Evolutionary conservation across 306 rosid genomes (phyloP), one percentile per base, ranked within the genome.

Genomic region (Dalbergia cochinchinensis): DNA sequence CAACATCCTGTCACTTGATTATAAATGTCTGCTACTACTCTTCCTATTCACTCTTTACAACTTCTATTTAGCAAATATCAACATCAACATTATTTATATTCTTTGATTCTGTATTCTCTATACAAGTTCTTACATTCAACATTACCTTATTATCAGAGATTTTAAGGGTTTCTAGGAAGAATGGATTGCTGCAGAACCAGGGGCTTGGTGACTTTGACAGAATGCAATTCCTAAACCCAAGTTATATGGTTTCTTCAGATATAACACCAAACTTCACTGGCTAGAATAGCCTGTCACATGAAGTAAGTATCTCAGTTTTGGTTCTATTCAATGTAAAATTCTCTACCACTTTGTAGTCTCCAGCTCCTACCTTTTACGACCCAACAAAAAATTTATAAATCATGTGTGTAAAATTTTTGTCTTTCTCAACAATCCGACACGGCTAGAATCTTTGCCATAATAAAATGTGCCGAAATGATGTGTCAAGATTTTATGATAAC

Each of bases 231-330:
- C 44, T 81, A 39, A 88, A 82, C 57, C 84, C 75, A 0, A 81
- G 77, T 65, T 84, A 79, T 45, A 66, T 82, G 84, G 54, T 78
- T 88, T 83, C 87, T 59, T 66, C 87, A 69, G 85, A 85, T 47
- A 60, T 61, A 47, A 60, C 51, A 71, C 41, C 83, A 80, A 85
- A 83, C 73, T 80, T 80, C 50, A 70, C 69, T 65, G 84, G 87
- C 20, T 81, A 89, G 89, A 88, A 88, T 71, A 84, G 83, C 76
- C 58, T 80, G 62, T 79, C 87, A 37, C 84, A 85, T 51, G 91
- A 85, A n/a, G 91, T 85, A 66, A 80, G 87, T 45, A 44, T 48
- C 48, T 69, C n/a, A 55, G 9, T 58, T 60, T 34, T 14, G 55
- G 69, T 63, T 63, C n/a, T 20, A 16, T 48, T 33, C 51, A 42